Base-by-base conservation (phyloP, 768 basidiomycete species). In the Leccinum disarticulatum region DNA sequence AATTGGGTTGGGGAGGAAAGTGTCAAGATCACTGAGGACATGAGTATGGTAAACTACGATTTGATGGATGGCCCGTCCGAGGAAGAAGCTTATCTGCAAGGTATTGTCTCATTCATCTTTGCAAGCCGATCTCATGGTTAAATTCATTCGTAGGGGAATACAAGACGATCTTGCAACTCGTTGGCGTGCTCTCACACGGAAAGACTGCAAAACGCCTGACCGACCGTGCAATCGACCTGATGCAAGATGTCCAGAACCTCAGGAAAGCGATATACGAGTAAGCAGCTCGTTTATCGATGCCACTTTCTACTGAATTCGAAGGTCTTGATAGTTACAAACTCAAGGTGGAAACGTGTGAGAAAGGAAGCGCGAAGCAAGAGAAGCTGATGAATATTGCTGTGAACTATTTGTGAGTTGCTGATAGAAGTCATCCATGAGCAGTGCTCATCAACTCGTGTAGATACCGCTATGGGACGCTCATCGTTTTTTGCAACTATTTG, bases 241-340 rank as follows among this genome's bases (percentile, higher is more conserved):
- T 95, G 91, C 90, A 92, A 75, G 95, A 95, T 63, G 95, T 99
- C 0, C 97, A 99, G 74, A 99, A 99, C 70, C 79, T 99, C 41
- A 86, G 97, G 36, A 93, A 92, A 72, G 93, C 97, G 0, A 89
- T 99, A 52, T 97, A 93, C 70, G 93, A 96, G 90, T 98, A 71
- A 73, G 90, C 77, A 50, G 1, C 31, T 41, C 13, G 6, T 41
- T 43, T 19, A 56, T 35, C 30, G 36, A 49, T 52, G 11, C 27
- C 33, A 28, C 13, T 30, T 14, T 50, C 33, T 36, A 31, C 53
- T 66, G 30, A 65, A 36, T n/a, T 41, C 53, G 49, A 47, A 35
- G 56, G 54, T 28, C 46, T 33, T 57, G 57, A 25, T 64, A 97
- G 95, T 70, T 94, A 95, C 77, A 95, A 96, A 73, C 80, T 98